phyloP scores from a whole-genome alignment of 2,329 filamentous ascomycete species.

The Alternaria gaisen region DNA sequence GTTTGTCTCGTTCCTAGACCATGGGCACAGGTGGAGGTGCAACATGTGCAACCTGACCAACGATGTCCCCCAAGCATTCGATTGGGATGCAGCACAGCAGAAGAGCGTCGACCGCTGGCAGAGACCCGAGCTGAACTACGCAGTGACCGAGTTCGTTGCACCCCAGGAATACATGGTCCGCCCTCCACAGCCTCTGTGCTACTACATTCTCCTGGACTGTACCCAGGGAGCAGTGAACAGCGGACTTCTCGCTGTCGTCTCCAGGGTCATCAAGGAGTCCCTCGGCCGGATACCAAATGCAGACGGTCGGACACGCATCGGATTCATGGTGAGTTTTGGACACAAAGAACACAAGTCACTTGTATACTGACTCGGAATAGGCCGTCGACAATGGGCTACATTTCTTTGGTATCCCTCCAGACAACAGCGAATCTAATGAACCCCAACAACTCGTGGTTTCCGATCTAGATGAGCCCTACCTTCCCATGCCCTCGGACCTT shows the following conservation, averaged over 20 bases:
- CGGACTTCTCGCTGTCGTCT: constrained; percentile 89
- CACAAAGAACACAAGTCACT: not conserved
- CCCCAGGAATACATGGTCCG: constrained; percentile 99
- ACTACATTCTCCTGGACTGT: constrained; percentile 40
- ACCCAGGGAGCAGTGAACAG: constrained; percentile 73
- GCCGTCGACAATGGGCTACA: constrained; percentile 91
- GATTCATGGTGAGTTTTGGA: constrained; percentile 72
- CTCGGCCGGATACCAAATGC: constrained; percentile 98
- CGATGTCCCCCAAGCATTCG: constrained; percentile 97
- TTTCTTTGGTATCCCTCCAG: constrained; percentile 94
- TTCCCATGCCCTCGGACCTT: constrained; percentile 91
- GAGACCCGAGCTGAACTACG: constrained; percentile 89
- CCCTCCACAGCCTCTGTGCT: constrained; percentile 78
- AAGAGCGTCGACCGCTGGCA: constrained; percentile 93
- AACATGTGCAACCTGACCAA: constrained; percentile 99
- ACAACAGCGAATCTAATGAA: constrained; percentile 83
- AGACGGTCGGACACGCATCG: constrained; percentile 87
- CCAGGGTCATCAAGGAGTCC: constrained; percentile 92
- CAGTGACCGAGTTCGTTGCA: constrained; percentile 97
- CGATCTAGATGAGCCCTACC: constrained; percentile 94
- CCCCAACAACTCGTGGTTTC: constrained; percentile 93
- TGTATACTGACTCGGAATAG: not conserved
- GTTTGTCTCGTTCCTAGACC: constrained; percentile 91
- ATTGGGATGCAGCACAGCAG: constrained; percentile 94
- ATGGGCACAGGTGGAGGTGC: constrained; percentile 97